A percentile compares a stretch with the other conserved stretches of the same genome.
These are phyloP conservation scores for Yamadazyma phyllophila DNA, from an alignment of 805 yeast species.

Conservation along the genomic window DNA sequence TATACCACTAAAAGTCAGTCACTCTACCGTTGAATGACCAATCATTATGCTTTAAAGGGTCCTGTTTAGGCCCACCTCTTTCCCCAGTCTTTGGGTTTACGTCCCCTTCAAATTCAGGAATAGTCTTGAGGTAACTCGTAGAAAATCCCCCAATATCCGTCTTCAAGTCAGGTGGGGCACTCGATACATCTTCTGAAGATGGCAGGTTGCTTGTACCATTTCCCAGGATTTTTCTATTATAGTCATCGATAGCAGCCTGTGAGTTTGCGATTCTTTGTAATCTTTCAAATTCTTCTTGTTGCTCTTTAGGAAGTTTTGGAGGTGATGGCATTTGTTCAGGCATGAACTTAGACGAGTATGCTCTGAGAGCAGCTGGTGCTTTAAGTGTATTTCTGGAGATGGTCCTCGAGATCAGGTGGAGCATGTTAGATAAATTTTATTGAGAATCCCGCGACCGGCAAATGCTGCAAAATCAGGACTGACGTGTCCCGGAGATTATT, in stretches of 20 bases:
- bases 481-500: too few relatives aligned
- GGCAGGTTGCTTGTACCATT: constrained; percentile 19
- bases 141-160: constrained; percentile 64
- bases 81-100: constrained; percentile 93
- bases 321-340: constrained; percentile 41
- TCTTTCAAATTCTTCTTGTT: constrained; percentile 88
- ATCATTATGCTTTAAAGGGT: constrained; percentile 78
- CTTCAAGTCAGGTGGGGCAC: constrained; percentile 28
- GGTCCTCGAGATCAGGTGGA: neutral
- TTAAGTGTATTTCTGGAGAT: neutral
- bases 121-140: constrained; percentile 69
- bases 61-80: constrained; percentile 96
- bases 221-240: constrained; percentile 48
- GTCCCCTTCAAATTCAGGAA: constrained; percentile 95
- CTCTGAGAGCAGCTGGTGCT: neutral
- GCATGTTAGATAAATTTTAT: neutral
- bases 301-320: constrained; percentile 72
- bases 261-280: constrained; percentile 78
- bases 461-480: neutral
- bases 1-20: constrained; percentile 67
- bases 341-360: constrained; percentile 12
- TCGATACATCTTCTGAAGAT: constrained; percentile 1
- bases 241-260: constrained; percentile 74
- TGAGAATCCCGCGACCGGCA: neutral
- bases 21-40: constrained; percentile 96